Base-by-base conservation (phyloP, 2,329 filamentous ascomycete genomes). In the Claviceps sp. region DNA sequence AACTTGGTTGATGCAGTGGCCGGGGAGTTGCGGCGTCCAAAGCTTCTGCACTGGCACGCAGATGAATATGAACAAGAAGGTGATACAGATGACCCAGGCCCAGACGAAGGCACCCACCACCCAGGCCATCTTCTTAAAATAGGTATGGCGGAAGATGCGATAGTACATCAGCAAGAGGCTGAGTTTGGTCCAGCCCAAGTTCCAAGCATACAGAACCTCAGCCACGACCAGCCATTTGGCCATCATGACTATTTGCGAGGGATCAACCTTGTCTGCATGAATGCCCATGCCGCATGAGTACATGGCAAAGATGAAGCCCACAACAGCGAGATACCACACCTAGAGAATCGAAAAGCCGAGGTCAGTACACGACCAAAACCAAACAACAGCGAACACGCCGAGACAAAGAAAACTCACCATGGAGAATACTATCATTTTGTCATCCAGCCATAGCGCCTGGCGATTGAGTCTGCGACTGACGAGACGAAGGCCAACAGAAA, bases 151-250 rank as follows among this genome's bases (percentile, higher is more conserved):
- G 59, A 78, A 78, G 55, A 78, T 74, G 58, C 73, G 72, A 57
- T 68, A 69, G 63, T 77, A 77, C 72, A 78, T 75, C 43, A 76
- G 61, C 45, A 78, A 58, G 22, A 78, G 63, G 49, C 70, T 70
- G 14, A 76, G 51, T 56, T 77, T 78, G n/a, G 73, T 73, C 63
- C 73, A 69, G 41, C 68, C 71, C 3, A 76, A 61, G 34, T 72
- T 74, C 58, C 67, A 74, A 26, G 66, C 70, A 56, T 76, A 76
- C 41, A 75, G 61, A 51, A 74, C 65, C 57, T 75, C 72, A 22
- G 70, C 72, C 11, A 72, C 69, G 13, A 76, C 59, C 5, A 77
- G 65, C 58, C 70, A 68, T 60, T 77, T 73, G 13, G 69, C 67
- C 62, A 73, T 70, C 59, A 67, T 61, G 47, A 72, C 66, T 24